Percentiles rank a stretch among this genome's conserved stretches.
phyloP scores from a whole-genome alignment of 352 stramenopile species.

The Pythium brachiatum region DNA sequence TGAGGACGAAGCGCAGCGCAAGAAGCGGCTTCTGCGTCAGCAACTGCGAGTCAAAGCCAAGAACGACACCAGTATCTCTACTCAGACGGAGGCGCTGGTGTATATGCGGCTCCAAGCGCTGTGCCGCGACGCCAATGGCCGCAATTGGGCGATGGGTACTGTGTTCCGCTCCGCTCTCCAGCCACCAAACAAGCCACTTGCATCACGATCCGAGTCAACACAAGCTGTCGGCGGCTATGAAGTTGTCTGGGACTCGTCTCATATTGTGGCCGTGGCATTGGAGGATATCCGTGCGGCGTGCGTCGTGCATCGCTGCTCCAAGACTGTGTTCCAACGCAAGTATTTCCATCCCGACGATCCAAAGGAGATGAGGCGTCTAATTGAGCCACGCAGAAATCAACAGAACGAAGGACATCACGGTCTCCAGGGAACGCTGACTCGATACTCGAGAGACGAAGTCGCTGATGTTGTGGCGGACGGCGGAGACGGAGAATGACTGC shows the following conservation, averaged over 20 bases:
- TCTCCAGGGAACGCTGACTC: constrained; percentile 7
- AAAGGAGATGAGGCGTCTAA: background rate
- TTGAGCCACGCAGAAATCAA: constrained; percentile 2
- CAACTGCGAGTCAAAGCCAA: background rate
- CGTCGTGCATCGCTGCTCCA: constrained; percentile 17
- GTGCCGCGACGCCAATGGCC: constrained; percentile 19
- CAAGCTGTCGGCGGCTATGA: constrained; percentile 1
- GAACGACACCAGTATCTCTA: no score
- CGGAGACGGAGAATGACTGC: background rate
- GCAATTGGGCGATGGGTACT: constrained; percentile 23
- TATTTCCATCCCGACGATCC: constrained; percentile 7
- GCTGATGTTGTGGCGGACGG: background rate
- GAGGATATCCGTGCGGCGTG: constrained; percentile 13
- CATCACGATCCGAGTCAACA: background rate
- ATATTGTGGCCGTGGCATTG: constrained; percentile 19
- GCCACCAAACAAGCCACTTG: background rate
- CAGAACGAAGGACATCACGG: background rate
- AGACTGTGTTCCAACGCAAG: constrained; percentile 3
- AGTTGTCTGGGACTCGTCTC: constrained; percentile 15
- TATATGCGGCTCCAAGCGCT: constrained; percentile 8
- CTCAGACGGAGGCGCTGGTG: background rate
- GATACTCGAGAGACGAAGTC: constrained; percentile 4
- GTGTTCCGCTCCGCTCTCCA: background rate
- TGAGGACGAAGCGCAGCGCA: constrained; percentile 3
- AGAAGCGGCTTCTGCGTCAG: constrained; percentile 1